Evolutionary conservation across 1,284 basidiomycete genomes (phyloP), one percentile per base, ranked within the genome.

Genomic region (Termitomyces sp.): DNA sequence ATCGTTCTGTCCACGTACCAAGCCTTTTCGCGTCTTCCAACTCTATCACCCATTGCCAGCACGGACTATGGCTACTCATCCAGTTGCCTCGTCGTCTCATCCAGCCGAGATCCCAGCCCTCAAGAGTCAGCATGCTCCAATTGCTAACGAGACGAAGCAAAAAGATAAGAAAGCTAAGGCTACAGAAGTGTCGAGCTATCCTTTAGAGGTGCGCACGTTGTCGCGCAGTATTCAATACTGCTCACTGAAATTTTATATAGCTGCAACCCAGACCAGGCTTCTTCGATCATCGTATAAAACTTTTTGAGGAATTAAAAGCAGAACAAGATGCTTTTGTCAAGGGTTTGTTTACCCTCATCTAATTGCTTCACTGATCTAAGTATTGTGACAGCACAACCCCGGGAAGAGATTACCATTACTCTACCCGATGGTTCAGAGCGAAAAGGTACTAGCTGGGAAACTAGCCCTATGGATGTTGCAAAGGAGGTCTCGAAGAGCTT

Each of bases 401-500:
- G 92, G 43, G 81, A 89, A 61, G 83, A 89, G 52, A 97, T 99
- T 64, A 80, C 77, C 7, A 77, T 99, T 67, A 96, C 92, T 2
- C 73, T 99, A 60, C 91, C 86, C 4, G 92, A 98, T 75, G 94
- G 95, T 17, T 87, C 89, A 26, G 80, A 85, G 62, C 81, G 90
- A 54, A 84, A 90, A 61, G 97, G 83, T 28, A 92, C 77, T 54
- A 88, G 92, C 64, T 99, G 92, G 92, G 92, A 98, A 77, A 98
- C 97, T n/a, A 91, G 84, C 58, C 97, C 97, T 0, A 83, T 98
- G 84, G 85, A 91, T 64, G 76, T 99, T 56, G 96, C 96, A 42
- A 88, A 88, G 68, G 85, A 85, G 62, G 82, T 99, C 53, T 90
- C 91, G 15, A 90, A 94, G 70, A 88, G 90, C 66, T 78, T 98